Percentiles rank a stretch among this genome's conserved stretches.
Conservation (phyloP, 1,284 basidiomycete genomes). For the Lentinus polychrous region DNA sequence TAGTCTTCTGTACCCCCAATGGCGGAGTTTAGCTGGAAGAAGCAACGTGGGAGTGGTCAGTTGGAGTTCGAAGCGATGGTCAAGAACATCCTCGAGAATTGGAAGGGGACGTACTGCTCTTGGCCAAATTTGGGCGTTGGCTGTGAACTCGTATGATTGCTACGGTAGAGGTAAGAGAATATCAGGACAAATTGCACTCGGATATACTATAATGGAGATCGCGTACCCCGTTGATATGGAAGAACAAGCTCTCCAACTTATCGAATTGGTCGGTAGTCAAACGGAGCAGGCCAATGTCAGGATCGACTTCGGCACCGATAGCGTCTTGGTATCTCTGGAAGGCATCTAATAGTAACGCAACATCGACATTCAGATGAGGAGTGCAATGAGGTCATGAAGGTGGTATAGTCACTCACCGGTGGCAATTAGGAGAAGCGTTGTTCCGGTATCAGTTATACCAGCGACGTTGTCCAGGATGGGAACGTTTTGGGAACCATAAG, state of each 20-base stretch:
- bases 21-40: slow-evolving; percentile 10
- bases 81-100: neutral
- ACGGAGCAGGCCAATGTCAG: slow-evolving; percentile 19
- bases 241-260: slow-evolving; percentile 20
- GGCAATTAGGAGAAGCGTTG: slow-evolving; percentile 29
- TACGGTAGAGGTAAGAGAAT: neutral
- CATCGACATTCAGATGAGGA: neutral
- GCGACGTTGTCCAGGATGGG: slow-evolving; percentile 16
- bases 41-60: neutral
- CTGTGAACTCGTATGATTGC: slow-evolving; percentile 33
- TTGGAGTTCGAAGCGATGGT: too few relatives aligned
- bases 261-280: slow-evolving; percentile 17
- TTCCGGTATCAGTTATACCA: slow-evolving; percentile 24
- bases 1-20: slow-evolving; percentile 12
- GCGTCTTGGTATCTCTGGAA: slow-evolving; percentile 15
- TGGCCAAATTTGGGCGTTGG: slow-evolving; percentile 48
- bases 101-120: neutral
- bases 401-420: slow-evolving; percentile 23
- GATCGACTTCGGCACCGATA: slow-evolving; percentile 19
- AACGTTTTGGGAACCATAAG: slow-evolving; percentile 18
- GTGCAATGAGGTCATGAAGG: slow-evolving; percentile 30
- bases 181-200: neutral
- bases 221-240: slow-evolving; percentile 19
- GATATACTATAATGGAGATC: neutral
- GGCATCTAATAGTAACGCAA: slow-evolving; percentile 14